These are phyloP conservation scores for Aspergillus indologenus DNA, from an alignment of 495 filamentous ascomycete species.

Conservation along the genomic window DNA sequence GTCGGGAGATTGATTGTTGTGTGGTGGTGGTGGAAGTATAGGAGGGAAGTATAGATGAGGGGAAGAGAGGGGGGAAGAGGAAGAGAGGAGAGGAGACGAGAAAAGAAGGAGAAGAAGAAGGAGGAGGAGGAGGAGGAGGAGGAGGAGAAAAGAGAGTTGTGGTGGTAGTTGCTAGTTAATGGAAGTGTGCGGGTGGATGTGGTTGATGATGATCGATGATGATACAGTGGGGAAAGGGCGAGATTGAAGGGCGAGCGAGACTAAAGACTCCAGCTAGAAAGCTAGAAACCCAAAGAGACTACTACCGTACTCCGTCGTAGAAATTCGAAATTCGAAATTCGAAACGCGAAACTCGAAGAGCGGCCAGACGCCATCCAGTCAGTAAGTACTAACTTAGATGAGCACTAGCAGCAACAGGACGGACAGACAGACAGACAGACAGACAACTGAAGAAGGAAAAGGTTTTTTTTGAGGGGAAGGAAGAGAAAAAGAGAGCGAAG, in stretches of 20 bases:
- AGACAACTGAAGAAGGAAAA: constrained; percentile 9
- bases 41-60: constrained; percentile 8
- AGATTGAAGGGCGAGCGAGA: constrained; percentile 20
- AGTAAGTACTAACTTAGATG: no score
- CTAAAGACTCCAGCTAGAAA: constrained; percentile 6
- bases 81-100: constrained; percentile 11
- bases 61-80: constrained; percentile 12
- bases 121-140: constrained; percentile 16
- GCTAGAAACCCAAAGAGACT: constrained; percentile 2
- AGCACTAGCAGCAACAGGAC: no score
- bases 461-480: constrained; percentile 10
- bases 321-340: constrained; percentile 1
- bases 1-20: constrained; percentile 9
- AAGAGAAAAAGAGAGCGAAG: constrained; percentile 4
- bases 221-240: constrained; percentile 21
- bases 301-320: no score
- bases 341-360: not conserved
- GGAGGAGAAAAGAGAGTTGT: constrained; percentile 22
- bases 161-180: not conserved
- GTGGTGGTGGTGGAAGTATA: constrained; percentile 10
- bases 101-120: constrained; percentile 11
- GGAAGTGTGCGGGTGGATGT: not conserved
- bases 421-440: no score
- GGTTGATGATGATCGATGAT: constrained; percentile 12
- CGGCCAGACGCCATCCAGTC: no score